Evolutionary conservation across 1,284 basidiomycete genomes (phyloP), one percentile per base, ranked within the genome.

Genomic region (Ceratobasidium sp.): DNA sequence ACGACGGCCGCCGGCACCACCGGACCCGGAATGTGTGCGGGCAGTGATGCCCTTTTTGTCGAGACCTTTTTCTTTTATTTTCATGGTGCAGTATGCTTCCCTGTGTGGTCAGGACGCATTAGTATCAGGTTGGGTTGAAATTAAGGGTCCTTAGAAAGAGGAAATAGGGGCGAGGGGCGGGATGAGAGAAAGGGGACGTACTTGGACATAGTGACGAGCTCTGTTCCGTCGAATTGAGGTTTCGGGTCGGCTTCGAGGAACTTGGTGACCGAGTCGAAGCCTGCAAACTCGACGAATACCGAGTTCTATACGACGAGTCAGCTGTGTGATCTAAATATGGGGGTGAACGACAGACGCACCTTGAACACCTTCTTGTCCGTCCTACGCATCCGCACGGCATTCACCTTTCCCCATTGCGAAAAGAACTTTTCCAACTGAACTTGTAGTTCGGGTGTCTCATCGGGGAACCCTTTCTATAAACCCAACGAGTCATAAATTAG

Each of bases 1-100:
- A 38, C 67, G 54, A 21, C 72, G 63, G 23, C 66, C 73, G 67
- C 75, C 81, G 79, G 74, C 76, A 8, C 66, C 66, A 26, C 66
- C 66, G 2, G 66, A 74, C 30, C 75, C 77, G 61, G 76, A 72
- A 54, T 85, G 84, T 38, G 84, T 83, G 59, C 83, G 82, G 13
- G 85, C 82, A 61, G 87, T 84, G 43, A 82, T 80, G 44, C 89
- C 86, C 74, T 86, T 86, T 66, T 67, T 47, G 23, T 66, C 90
- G 47, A 93, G 84, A 9, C 95, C 95, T 83, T 98, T 98, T 84
- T 98, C 96, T 82, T 94, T 92, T 83, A 96, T 94, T 84, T 98
- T 99, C 95, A 96, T 97, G 77, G 94, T 89, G 79, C 95, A 95
- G 82, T 98, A 99, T 7, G 86, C 94, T 76, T 92, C 91, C 80